Evolutionary conservation across 768 basidiomycete species (phyloP).

Genomic region (Phanerochaete carnosa): DNA sequence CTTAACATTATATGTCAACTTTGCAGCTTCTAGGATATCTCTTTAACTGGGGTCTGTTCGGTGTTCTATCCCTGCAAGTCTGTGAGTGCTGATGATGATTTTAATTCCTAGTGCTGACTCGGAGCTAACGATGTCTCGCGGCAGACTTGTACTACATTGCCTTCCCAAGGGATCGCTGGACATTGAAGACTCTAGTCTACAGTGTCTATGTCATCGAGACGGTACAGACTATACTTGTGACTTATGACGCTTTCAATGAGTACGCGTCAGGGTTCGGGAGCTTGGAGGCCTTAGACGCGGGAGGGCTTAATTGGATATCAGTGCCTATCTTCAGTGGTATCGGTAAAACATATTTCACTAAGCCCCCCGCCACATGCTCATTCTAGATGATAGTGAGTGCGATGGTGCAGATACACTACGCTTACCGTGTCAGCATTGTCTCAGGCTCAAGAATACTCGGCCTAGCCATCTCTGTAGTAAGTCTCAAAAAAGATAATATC

Average conservation of each 20-base stretch:
- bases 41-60: conserved; percentile 24
- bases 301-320: background rate
- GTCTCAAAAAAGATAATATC: background rate
- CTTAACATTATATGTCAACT: background rate
- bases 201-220: conserved; percentile 5
- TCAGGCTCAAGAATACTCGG: background rate
- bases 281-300: background rate
- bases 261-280: conserved; percentile 25
- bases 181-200: conserved; percentile 11
- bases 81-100: background rate
- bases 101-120: background rate
- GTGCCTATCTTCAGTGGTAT: background rate
- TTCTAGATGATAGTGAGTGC: background rate
- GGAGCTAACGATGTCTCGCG: background rate
- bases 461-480: background rate
- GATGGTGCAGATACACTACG: background rate
- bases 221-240: conserved; percentile 15
- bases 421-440: background rate
- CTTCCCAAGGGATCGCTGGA: conserved; percentile 3
- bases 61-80: conserved; percentile 16
- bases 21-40: conserved; percentile 13
- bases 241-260: conserved; percentile 21
- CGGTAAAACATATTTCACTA: background rate
- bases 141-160: conserved; percentile 11
- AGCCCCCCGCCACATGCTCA: background rate